Evolutionary conservation across 1,284 basidiomycete genomes (phyloP).

Genomic region (Irpex rosettiformis): DNA sequence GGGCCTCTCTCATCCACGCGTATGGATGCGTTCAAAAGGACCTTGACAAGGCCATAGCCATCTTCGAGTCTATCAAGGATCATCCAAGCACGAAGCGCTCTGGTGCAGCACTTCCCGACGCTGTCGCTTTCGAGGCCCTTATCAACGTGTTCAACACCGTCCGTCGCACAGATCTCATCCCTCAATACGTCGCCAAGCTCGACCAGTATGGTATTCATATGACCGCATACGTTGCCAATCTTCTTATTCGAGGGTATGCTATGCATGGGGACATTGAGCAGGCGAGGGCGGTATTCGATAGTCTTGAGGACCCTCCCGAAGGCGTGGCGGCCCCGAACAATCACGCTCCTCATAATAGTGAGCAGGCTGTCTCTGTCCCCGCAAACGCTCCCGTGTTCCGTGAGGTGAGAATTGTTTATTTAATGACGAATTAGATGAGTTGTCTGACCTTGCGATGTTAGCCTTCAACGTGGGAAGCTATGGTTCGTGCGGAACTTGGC

Average conservation of each 20-base stretch:
- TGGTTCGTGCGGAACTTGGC: slow-evolving; percentile 90
- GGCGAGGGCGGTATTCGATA: slow-evolving; percentile 80
- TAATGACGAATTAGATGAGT: background rate
- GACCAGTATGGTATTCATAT: slow-evolving; percentile 66
- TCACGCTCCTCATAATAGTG: slow-evolving; percentile 64
- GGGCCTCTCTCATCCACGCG: slow-evolving; percentile 89
- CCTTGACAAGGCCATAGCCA: slow-evolving; percentile 69
- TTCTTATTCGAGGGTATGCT: slow-evolving; percentile 88
- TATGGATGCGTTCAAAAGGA: slow-evolving; percentile 83
- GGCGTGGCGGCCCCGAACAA: slow-evolving; percentile 91
- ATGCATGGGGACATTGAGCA: slow-evolving; percentile 66
- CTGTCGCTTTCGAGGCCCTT: slow-evolving; percentile 88
- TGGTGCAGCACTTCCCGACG: slow-evolving; percentile 57
- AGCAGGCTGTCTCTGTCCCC: slow-evolving; percentile 2
- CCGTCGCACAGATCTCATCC: slow-evolving; percentile 78
- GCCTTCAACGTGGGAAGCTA: slow-evolving; percentile 90
- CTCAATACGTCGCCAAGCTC: slow-evolving; percentile 68
- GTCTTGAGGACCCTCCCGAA: slow-evolving; percentile 79
- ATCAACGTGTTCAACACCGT: slow-evolving; percentile 85
- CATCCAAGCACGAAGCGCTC: slow-evolving; percentile 41
- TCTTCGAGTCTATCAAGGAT: slow-evolving; percentile 76
- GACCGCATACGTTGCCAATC: slow-evolving; percentile 96
- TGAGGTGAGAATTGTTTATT: slow-evolving; percentile 58
- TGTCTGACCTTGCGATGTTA: slow-evolving; percentile 25
- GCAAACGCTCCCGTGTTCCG: slow-evolving; percentile 72